phyloP scores from a whole-genome alignment of 73 alveolate species.

The Paramecium sonneborni region DNA sequence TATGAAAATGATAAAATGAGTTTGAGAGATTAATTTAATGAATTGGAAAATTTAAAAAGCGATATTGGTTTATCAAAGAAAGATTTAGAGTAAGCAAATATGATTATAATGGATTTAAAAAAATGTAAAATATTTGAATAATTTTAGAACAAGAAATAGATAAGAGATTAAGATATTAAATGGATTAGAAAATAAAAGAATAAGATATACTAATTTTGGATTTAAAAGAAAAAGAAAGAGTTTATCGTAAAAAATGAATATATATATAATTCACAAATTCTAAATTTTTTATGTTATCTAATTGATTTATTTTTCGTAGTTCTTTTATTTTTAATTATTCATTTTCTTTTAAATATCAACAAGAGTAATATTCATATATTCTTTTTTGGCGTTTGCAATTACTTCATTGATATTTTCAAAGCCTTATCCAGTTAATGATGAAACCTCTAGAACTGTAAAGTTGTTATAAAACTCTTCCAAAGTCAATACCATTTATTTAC shows the following conservation, averaged over 20 bases:
- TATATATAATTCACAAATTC: neutral
- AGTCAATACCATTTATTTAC: slow-evolving; percentile 65
- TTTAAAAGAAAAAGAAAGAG: slow-evolving; percentile 41
- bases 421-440: slow-evolving; percentile 56
- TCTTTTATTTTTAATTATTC: neutral
- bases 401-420: slow-evolving; percentile 52
- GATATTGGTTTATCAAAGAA: slow-evolving; percentile 24
- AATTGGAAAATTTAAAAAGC: neutral
- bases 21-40: slow-evolving; percentile 19
- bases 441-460: slow-evolving; percentile 45
- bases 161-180: slow-evolving; percentile 27
- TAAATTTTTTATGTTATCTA: neutral
- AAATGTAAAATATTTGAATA: neutral
- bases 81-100: slow-evolving; percentile 16
- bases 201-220: slow-evolving; percentile 47
- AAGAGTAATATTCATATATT: slow-evolving; percentile 27
- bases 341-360: neutral
- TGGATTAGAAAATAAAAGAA: slow-evolving; percentile 48
- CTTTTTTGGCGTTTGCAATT: slow-evolving; percentile 17
- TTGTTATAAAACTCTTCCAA: slow-evolving; percentile 60
- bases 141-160: slow-evolving; percentile 34
- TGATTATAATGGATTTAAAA: slow-evolving; percentile 51
- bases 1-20: slow-evolving; percentile 35
- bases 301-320: neutral
- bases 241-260: slow-evolving; percentile 44